Evolutionary conservation across 768 basidiomycete species (phyloP), one percentile per base, ranked within the genome.

Genomic region (Lentinus tigrinus): DNA sequence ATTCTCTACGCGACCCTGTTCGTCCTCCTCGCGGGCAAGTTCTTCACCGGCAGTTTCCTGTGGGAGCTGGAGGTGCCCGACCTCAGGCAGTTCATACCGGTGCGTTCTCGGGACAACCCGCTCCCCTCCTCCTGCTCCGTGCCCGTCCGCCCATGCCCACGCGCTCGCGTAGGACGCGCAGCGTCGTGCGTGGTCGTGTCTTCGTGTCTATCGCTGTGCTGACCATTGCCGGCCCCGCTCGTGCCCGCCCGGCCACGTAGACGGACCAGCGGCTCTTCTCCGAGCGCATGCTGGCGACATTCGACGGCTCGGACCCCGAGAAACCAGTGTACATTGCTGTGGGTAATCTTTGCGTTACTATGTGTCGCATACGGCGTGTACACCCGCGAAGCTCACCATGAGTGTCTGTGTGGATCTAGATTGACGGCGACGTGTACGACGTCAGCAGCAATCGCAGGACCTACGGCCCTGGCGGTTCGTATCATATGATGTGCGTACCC

Each of bases 371-470:
- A 34, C 27, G 21, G 36, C 56, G 52, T 52, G 52, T 46, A 47
- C 46, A 28, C 58, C 60, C 57, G 65, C 57, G 56, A 54, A 57
- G 57, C 49, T 66, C 39, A 50, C 47, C 58, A 58, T 52, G 57
- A 57, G 59, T 56, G 11, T 31, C n/a, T 23, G 43, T 23, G 23
- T 24, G 43, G 21, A 37, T 58, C 47, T 69, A 93, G 92, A 89
- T 98, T 70, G 92, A 94, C 69, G 91, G 91, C 13, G 89, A 91
- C 52, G 93, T 98, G 8, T 98, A 87, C 73, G 95, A 98, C 68
- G 95, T 98, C 52, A 84, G 87, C n/a, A 80, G 81, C 60, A 86
- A 85, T 63, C 77, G 79, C 57, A 79, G 88, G 21, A 78, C 81
- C 10, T 98, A 98, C 71, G 93, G 95, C 51, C 89, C 87, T 38